phyloP scores from a whole-genome alignment of 345 rosid genomes.

The Mallotus nudiflorus region DNA sequence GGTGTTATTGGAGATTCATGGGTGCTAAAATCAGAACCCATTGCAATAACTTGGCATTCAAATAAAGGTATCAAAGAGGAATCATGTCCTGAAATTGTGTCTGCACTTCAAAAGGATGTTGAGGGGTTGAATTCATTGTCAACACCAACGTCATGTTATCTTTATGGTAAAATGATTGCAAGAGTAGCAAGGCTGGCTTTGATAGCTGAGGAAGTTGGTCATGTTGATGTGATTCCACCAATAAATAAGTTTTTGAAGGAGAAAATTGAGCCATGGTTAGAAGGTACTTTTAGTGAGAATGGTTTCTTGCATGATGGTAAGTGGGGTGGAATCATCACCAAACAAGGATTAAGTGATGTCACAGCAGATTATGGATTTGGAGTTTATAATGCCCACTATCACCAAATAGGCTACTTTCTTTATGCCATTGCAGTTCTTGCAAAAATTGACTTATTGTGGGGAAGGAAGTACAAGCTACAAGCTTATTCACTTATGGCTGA shows the following conservation, averaged over 20 bases:
- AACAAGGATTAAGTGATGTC: slow-evolving; percentile 58
- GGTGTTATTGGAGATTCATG: slow-evolving; percentile 86
- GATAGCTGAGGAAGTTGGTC: slow-evolving; percentile 79
- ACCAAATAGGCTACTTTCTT: slow-evolving; percentile 85
- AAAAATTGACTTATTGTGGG: slow-evolving; percentile 85
- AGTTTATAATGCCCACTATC: slow-evolving; percentile 75
- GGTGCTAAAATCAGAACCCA: slow-evolving; percentile 57
- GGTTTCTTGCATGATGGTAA: slow-evolving; percentile 76
- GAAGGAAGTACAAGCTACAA: slow-evolving; percentile 71
- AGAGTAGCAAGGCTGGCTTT: slow-evolving; percentile 89
- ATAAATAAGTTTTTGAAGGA: slow-evolving; percentile 67
- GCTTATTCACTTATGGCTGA: slow-evolving; percentile 85
- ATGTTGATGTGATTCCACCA: slow-evolving; percentile 61
- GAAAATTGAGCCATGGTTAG: slow-evolving; percentile 82
- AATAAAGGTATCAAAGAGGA: slow-evolving; percentile 60
- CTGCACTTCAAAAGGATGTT: slow-evolving; percentile 72
- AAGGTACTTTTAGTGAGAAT: slow-evolving; percentile 68
- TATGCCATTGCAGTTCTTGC: slow-evolving; percentile 85
- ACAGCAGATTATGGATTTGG: slow-evolving; percentile 92
- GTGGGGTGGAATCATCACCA: slow-evolving; percentile 89
- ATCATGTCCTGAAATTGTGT: slow-evolving; percentile 48
- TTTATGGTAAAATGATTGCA: slow-evolving; percentile 76
- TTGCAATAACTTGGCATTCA: slow-evolving; percentile 90
- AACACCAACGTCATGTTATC: slow-evolving; percentile 63
- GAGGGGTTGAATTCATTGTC: slow-evolving; percentile 49